Conservation (phyloP, 441 rosid species). For the Erysimum cheiri region DNA sequence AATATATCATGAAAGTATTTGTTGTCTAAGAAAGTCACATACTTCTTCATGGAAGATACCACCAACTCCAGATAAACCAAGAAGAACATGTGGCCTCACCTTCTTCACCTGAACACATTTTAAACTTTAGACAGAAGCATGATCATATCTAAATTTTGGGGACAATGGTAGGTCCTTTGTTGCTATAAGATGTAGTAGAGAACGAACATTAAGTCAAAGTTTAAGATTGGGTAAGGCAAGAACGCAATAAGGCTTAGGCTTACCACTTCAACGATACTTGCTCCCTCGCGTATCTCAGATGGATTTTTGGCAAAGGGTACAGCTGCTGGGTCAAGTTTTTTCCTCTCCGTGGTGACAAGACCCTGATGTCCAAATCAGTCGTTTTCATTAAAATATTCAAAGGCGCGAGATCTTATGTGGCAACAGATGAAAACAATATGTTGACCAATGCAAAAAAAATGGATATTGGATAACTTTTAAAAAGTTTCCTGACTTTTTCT, state of each 20-base stretch:
- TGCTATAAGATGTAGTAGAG: not conserved
- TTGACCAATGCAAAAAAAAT: conserved; percentile 10
- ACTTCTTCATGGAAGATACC: conserved; percentile 92
- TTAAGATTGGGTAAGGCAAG: conserved; percentile 20
- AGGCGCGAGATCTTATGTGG: conserved; percentile 1
- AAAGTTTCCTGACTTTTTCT: conserved; percentile 25
- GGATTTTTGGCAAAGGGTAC: conserved; percentile 83
- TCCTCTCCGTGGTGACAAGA: conserved; percentile 86
- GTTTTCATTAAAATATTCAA: conserved; percentile 29
- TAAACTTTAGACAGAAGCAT: conserved; percentile 4
- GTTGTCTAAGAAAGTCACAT: conserved; percentile 24
- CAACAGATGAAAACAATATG: conserved; percentile 15
- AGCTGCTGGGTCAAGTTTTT: conserved; percentile 86
- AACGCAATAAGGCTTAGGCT: conserved; percentile 38
- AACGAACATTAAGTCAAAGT: conserved; percentile 23
- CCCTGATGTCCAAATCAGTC: conserved; percentile 59
- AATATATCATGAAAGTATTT: conserved; percentile 3
- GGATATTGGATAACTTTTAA: conserved; percentile 13
- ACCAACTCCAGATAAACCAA: conserved; percentile 99
- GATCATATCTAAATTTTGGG: conserved; percentile 7
- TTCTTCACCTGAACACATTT: conserved; percentile 70
- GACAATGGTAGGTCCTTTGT: conserved; percentile 10
- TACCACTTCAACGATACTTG: conserved; percentile 93
- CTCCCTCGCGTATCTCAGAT: conserved; percentile 77
- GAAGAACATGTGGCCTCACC: conserved; percentile 91